A percentile compares a stretch with the other conserved stretches of the same genome.
These are phyloP conservation scores for Oxyria digyna DNA, from an alignment of 148 eudicot species.

Conservation along the genomic window DNA sequence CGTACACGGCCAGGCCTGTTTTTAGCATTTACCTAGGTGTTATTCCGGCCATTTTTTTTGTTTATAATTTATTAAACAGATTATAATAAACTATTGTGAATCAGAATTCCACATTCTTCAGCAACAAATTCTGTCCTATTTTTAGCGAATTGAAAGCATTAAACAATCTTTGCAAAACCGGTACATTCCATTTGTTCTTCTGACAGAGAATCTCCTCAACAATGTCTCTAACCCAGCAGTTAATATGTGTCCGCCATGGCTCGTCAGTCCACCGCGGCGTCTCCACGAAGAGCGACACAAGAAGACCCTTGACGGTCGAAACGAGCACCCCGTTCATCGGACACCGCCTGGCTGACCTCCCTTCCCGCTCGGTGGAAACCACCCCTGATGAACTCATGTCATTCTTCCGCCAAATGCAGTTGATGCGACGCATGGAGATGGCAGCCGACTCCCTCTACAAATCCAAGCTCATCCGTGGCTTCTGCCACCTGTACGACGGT, in stretches of 20 bases:
- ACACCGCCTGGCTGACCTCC: slow-evolving; percentile 77
- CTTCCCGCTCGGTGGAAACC: slow-evolving; percentile 49
- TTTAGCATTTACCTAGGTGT: background rate
- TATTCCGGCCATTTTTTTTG: too few species aligned
- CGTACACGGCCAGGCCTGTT: background rate
- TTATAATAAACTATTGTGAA: background rate
- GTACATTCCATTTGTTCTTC: background rate
- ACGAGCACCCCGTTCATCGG: slow-evolving; percentile 64
- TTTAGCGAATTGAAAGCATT: background rate
- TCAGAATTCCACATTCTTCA: slow-evolving; percentile 3
- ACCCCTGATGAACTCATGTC: slow-evolving; percentile 43
- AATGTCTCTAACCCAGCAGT: slow-evolving; percentile 7
- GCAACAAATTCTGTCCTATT: background rate
- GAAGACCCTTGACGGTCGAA: slow-evolving; percentile 50
- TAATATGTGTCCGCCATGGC: background rate
- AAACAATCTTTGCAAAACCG: background rate
- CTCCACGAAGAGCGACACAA: slow-evolving; percentile 18
- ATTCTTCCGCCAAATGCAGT: slow-evolving; percentile 62
- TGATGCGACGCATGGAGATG: slow-evolving; percentile 88
- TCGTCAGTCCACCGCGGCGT: slow-evolving; percentile 21
- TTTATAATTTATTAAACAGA: too few species aligned
- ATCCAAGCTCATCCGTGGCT: slow-evolving; percentile 70
- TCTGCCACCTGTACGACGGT: slow-evolving; percentile 91
- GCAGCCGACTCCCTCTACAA: slow-evolving; percentile 93
- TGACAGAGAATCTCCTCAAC: background rate